Evolutionary conservation across 805 yeast species (phyloP).

Genomic region (Kuraishia floccosa): DNA sequence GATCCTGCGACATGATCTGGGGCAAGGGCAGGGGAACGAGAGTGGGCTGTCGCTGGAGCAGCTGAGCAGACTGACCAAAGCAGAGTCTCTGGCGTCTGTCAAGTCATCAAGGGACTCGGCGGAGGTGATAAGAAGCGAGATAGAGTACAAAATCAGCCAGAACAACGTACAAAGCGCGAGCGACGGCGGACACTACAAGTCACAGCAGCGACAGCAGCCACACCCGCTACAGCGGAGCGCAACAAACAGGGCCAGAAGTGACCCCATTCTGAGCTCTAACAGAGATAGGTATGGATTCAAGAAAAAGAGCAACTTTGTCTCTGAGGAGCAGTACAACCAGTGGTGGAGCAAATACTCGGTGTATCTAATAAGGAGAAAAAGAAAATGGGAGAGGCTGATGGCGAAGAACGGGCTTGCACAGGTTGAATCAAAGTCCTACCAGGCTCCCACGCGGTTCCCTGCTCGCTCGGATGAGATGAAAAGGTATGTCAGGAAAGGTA

Average conservation of each 20-base stretch:
- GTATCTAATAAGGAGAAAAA: conserved; percentile 52
- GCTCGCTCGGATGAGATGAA: conserved; percentile 69
- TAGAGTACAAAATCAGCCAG: too few species aligned
- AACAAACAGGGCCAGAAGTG: too few species aligned
- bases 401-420: conserved; percentile 48
- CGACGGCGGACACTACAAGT: too few species aligned
- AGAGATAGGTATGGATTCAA: conserved; percentile 84
- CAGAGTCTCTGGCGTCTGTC: too few species aligned
- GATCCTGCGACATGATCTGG: too few species aligned
- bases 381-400: conserved; percentile 67
- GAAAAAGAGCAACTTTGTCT: conserved; percentile 43
- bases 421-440: conserved; percentile 2
- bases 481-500: conserved; percentile 79
- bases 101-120: too few species aligned
- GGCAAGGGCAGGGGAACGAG: too few species aligned
- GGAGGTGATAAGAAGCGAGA: too few species aligned
- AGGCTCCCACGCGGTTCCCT: conserved; percentile 57
- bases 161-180: too few species aligned
- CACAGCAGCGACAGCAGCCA: not conserved
- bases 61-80: too few species aligned
- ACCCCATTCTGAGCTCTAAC: conserved; percentile 10
- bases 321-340: conserved; percentile 45
- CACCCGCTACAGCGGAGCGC: not conserved
- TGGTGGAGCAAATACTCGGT: conserved; percentile 70
- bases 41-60: too few species aligned